These are phyloP conservation scores for Lentinus brumalis DNA, from an alignment of 768 basidiomycete genomes.

Conservation along the genomic window DNA sequence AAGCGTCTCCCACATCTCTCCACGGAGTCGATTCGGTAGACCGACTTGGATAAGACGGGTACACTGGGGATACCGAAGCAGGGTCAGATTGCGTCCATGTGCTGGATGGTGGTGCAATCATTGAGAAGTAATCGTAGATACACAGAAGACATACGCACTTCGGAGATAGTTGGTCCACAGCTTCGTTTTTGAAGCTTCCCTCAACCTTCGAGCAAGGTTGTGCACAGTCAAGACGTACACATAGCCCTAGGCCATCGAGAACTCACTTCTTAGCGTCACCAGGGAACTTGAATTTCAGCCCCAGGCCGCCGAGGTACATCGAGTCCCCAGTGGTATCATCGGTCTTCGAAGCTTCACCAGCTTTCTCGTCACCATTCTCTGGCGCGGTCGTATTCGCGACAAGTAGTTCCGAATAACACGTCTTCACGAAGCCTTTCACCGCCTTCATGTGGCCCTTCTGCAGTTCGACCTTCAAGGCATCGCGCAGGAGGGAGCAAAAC, in stretches of 20 bases:
- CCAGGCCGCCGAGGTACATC: slow-evolving; percentile 76
- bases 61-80: slow-evolving; percentile 94
- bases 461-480: slow-evolving; percentile 86
- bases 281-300: slow-evolving; percentile 84
- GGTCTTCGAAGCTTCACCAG: slow-evolving; percentile 50
- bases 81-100: slow-evolving; percentile 93
- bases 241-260: neutral
- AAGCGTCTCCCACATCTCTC: slow-evolving; percentile 98
- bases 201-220: slow-evolving; percentile 49
- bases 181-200: slow-evolving; percentile 93
- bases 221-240: too few species aligned
- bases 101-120: slow-evolving; percentile 43
- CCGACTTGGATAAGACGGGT: slow-evolving; percentile 98
- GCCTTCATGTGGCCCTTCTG: slow-evolving; percentile 92
- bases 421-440: slow-evolving; percentile 87
- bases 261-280: slow-evolving; percentile 89
- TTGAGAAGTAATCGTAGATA: neutral
- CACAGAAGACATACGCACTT: slow-evolving; percentile 44
- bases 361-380: slow-evolving; percentile 67
- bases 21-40: slow-evolving; percentile 89
- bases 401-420: slow-evolving; percentile 93
- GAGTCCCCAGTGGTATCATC: slow-evolving; percentile 47
- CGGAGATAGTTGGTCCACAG: slow-evolving; percentile 90
- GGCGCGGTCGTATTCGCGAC: slow-evolving; percentile 50
- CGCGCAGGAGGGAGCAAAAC: slow-evolving; percentile 87